phyloP scores from a whole-genome alignment of 371 early-diverging fungal genomes.

The Rhizopus sp. region DNA sequence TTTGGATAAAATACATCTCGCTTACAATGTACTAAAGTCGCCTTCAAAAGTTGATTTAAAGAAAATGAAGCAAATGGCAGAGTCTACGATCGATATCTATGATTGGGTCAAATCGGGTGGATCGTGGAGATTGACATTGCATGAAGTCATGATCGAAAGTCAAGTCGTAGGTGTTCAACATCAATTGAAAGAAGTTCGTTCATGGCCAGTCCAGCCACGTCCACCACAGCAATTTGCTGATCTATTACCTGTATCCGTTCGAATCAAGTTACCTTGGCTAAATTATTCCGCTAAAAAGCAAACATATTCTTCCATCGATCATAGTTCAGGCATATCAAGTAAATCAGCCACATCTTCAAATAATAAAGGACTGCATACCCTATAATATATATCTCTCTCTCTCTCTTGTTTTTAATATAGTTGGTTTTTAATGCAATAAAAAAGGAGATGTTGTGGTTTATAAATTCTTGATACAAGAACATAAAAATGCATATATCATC shows the following conservation, averaged over 20 bases:
- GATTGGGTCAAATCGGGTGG: conserved; percentile 35
- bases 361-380: conserved; percentile 6
- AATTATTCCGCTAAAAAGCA: conserved; percentile 12
- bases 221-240: conserved; percentile 9
- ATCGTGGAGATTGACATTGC: conserved; percentile 27
- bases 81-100: conserved; percentile 28
- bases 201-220: conserved; percentile 25
- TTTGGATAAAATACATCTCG: conserved; percentile 31
- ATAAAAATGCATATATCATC: neutral
- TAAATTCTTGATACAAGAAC: no score
- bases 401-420: conserved; percentile 1
- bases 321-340: neutral
- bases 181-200: conserved; percentile 23
- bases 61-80: conserved; percentile 26
- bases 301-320: neutral
- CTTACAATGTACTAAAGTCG: conserved; percentile 32
- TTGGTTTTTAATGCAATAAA: conserved; percentile 5
- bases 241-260: conserved; percentile 27
- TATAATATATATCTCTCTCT: no score
- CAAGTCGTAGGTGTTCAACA: conserved; percentile 34
- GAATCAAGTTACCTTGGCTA: conserved; percentile 32
- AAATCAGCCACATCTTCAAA: conserved; percentile 6
- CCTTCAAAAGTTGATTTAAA: conserved; percentile 22
- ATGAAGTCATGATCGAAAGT: conserved; percentile 40
- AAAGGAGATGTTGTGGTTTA: no score